These are phyloP conservation scores for Pythium vanterpoolii DNA, from an alignment of 352 stramenopile genomes.

Conservation along the genomic window DNA sequence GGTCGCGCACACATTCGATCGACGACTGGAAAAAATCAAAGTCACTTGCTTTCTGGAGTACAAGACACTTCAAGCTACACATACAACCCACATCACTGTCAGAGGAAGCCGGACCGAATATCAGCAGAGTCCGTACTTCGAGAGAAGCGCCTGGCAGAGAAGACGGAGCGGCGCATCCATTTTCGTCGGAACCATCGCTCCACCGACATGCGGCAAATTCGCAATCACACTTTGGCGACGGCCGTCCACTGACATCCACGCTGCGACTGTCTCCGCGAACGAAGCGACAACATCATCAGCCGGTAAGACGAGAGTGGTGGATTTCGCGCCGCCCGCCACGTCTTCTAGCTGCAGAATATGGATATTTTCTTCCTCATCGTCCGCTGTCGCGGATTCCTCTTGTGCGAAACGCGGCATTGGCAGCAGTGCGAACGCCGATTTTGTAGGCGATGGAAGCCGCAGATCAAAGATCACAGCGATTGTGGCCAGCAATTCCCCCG, in stretches of 20 bases:
- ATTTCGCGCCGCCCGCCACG: not conserved
- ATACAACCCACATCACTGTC: not conserved
- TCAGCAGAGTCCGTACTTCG: slow-evolving; percentile 17
- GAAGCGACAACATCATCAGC: not conserved
- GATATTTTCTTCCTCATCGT: slow-evolving; percentile 32
- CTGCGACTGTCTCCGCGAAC: slow-evolving; percentile 10
- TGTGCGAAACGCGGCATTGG: slow-evolving; percentile 56
- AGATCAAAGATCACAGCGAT: slow-evolving; percentile 58
- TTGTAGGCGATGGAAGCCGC: slow-evolving; percentile 31
- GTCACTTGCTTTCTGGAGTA: slow-evolving; percentile 35
- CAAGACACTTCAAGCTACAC: slow-evolving; percentile 34
- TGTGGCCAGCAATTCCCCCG: slow-evolving; percentile 49
- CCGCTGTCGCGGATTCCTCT: slow-evolving; percentile 29
- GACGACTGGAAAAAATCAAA: slow-evolving; percentile 55
- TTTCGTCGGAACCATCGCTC: not conserved
- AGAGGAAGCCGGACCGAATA: not conserved
- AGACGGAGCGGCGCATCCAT: not conserved
- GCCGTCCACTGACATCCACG: slow-evolving; percentile 5
- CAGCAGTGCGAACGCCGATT: slow-evolving; percentile 52
- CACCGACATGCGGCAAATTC: slow-evolving; percentile 13
- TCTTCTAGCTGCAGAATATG: slow-evolving; percentile 26
- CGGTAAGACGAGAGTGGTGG: not conserved
- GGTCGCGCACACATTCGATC: slow-evolving; percentile 58
- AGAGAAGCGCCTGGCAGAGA: slow-evolving; percentile 19
- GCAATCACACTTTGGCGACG: slow-evolving; percentile 6